Conservation (phyloP, 1,284 basidiomycete species). For the Ustilago nuda region DNA sequence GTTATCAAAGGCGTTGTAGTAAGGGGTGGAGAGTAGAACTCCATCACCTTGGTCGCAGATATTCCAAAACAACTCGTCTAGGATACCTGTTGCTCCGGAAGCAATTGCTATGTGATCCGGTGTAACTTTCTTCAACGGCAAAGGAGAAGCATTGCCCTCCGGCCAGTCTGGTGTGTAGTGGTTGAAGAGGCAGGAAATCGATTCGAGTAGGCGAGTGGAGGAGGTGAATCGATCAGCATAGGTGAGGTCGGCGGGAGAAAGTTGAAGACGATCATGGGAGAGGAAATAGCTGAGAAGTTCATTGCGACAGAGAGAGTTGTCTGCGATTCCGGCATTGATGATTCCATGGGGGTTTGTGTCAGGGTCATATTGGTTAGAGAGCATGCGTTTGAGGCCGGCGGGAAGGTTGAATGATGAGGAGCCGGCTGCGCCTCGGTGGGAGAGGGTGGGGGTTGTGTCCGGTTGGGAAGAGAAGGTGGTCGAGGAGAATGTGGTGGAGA, state of each 20-base stretch:
- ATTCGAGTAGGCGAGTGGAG: conserved; percentile 37
- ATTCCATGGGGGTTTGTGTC: conserved; percentile 54
- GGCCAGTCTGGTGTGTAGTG: conserved; percentile 35
- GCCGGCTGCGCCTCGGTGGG: conserved; percentile 30
- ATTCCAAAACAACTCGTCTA: conserved; percentile 55
- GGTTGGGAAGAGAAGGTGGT: conserved; percentile 7
- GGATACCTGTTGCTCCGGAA: conserved; percentile 52
- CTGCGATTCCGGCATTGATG: conserved; percentile 58
- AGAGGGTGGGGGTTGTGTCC: conserved; percentile 30
- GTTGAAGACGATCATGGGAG: conserved; percentile 34
- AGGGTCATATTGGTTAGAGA: conserved; percentile 47
- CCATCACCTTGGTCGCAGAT: conserved; percentile 55
- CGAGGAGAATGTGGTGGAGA: conserved; percentile 13
- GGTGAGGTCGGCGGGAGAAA: conserved; percentile 51
- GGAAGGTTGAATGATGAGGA: conserved; percentile 25
- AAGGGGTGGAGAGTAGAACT: conserved; percentile 52
- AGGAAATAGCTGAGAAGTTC: conserved; percentile 52
- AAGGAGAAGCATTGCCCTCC: conserved; percentile 24
- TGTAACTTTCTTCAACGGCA: conserved; percentile 38
- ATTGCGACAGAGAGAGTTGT: conserved; percentile 52
- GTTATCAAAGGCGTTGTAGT: conserved; percentile 59
- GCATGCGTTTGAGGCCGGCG: conserved; percentile 25
- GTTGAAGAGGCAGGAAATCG: conserved; percentile 49
- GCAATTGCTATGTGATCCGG: conserved; percentile 55
- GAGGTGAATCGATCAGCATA: conserved; percentile 53